Evolutionary conservation across 1,284 basidiomycete genomes (phyloP), one percentile per base, ranked within the genome.

Genomic region (Earliella scabrosa): DNA sequence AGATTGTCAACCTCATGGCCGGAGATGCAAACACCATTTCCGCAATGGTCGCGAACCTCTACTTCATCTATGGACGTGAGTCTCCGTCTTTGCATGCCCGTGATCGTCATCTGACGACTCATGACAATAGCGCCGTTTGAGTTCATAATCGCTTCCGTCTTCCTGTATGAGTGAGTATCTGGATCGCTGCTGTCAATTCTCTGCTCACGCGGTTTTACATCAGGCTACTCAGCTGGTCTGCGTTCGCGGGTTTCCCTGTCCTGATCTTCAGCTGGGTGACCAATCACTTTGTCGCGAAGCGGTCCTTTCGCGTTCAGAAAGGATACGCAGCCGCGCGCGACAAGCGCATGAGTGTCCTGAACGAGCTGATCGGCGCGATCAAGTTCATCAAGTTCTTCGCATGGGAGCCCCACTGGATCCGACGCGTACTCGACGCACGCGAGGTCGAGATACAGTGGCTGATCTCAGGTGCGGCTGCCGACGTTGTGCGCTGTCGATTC

Each of bases 361-460:
- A 89, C 56, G 95, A 98, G 71, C 77, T 98, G 16, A 89, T 96
- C 51, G 77, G 84, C 31, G 86, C 88, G 4, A 85, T 91, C 60
- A 92, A 91, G 66, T 92, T 94, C 67, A 89, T 95, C 77, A 95
- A 95, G 66, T 91, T 93, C 74, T 92, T 92, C 59, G 90, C 89
- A 4, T 92, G 90, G 90, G 90, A 92, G 65, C 81, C 85, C 32
- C 76, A 81, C 11, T 93, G 90, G 90, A 87, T 91, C 45, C 69
- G 80, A 18, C 77, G 83, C 1, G 78, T 77, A 0, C 70, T 89
- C 64, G 81, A 82, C 24, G 81, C 83, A 5, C 77, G 88, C 50
- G 79, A 77, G 43, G 71, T 74, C 20, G 90, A 92, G 72, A 77
- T 92, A 65, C 68, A 76, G 44, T 92, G 88, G 89, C 80, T 92